Conservation (phyloP, 2,329 filamentous ascomycete species). For the Aureobasidium pullulans region DNA sequence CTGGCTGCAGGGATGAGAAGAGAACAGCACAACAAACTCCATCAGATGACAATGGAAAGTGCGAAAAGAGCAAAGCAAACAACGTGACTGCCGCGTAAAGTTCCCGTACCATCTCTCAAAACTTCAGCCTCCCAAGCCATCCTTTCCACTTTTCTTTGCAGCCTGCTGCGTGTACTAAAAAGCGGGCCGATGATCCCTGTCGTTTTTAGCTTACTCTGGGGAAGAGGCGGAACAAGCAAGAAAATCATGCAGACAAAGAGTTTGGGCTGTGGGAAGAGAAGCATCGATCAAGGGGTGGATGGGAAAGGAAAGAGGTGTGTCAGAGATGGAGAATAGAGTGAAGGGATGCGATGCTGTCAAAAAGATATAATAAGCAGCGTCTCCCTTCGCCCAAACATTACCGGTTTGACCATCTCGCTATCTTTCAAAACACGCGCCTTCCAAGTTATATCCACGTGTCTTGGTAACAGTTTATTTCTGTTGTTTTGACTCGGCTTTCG, state of each 20-base stretch:
- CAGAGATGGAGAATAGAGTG: background rate
- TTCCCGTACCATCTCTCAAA: background rate
- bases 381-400: background rate
- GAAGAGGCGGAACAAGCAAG: constrained; percentile 13
- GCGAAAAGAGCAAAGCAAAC: background rate
- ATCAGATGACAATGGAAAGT: constrained; percentile 1
- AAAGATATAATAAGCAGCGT: constrained; percentile 1
- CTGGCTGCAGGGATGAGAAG: background rate
- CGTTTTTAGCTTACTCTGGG: constrained; percentile 12
- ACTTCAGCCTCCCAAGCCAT: constrained; percentile 4
- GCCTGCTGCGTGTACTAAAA: constrained; percentile 8
- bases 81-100: constrained; percentile 12
- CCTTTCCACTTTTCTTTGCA: background rate
- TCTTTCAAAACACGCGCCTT: background rate
- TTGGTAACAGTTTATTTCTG: background rate
- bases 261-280: background rate
- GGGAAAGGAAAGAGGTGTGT: constrained; percentile 8
- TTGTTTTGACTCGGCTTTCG: background rate
- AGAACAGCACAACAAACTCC: background rate
- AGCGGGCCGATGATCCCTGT: constrained; percentile 10
- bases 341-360: background rate
- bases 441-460: background rate
- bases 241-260: constrained; percentile 7
- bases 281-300: constrained; percentile 10
- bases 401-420: background rate